Evolutionary conservation across 2,329 filamentous ascomycete genomes (phyloP).

Genomic region (Leptographium wingfieldii): DNA sequence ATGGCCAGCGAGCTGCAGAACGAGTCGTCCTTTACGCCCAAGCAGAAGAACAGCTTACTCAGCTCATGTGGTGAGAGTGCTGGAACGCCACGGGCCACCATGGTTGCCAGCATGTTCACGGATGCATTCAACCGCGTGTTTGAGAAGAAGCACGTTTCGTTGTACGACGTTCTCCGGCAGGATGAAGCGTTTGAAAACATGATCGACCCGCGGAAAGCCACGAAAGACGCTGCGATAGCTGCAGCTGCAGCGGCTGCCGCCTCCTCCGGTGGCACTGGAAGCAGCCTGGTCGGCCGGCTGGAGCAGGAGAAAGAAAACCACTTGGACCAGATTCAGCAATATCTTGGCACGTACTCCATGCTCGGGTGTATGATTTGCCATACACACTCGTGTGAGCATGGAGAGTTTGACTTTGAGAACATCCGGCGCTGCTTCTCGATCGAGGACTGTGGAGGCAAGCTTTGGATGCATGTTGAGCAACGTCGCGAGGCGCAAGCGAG

Average conservation of each 20-base stretch:
- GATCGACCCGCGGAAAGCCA: slow-evolving; percentile 39
- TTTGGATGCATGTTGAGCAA: slow-evolving; percentile 11
- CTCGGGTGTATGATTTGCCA: slow-evolving; percentile 47
- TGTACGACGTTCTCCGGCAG: slow-evolving; percentile 39
- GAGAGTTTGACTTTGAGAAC: slow-evolving; percentile 42
- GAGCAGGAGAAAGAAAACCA: slow-evolving; percentile 25
- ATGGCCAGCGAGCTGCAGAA: slow-evolving; percentile 35
- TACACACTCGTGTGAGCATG: slow-evolving; percentile 48
- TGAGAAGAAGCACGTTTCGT: slow-evolving; percentile 29
- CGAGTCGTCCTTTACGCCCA: slow-evolving; percentile 36
- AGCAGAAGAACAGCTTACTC: slow-evolving; percentile 39
- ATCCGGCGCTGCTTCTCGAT: slow-evolving; percentile 41
- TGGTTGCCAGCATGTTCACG: slow-evolving; percentile 36
- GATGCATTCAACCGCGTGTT: slow-evolving; percentile 47
- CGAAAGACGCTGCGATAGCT: slow-evolving; percentile 28
- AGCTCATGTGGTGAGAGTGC: slow-evolving; percentile 30
- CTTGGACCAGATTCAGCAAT: slow-evolving; percentile 28
- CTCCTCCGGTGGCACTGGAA: not conserved
- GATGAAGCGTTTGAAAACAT: slow-evolving; percentile 42
- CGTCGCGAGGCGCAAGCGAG: slow-evolving; percentile 16
- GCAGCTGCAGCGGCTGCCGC: not conserved
- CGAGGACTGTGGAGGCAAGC: slow-evolving; percentile 17
- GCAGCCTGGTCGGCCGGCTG: not conserved
- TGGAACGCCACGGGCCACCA: slow-evolving; percentile 24
- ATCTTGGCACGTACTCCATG: slow-evolving; percentile 40